Percentiles rank a stretch among this genome's conserved stretches.
These are phyloP conservation scores for Syncephalastrum sp. DNA, from an alignment of 371 early-diverging fungal species.

Conservation along the genomic window DNA sequence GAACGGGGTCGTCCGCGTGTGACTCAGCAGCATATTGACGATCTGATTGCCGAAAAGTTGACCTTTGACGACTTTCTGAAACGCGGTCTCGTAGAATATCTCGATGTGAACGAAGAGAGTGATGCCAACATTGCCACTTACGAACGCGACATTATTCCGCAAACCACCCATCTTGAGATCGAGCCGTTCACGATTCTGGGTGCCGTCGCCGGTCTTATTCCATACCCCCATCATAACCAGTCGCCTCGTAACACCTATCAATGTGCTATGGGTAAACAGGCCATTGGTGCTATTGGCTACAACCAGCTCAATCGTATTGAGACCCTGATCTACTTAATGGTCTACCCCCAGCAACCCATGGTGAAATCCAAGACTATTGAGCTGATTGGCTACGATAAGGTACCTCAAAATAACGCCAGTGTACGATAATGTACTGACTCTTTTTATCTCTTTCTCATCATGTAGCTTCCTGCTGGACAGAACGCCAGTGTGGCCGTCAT, in stretches of 20 bases:
- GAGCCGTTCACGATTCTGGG: conserved; percentile 98
- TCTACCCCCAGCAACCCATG: conserved; percentile 99
- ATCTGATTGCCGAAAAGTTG: conserved; percentile 61
- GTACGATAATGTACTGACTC: neutral
- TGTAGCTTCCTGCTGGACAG: conserved; percentile 95
- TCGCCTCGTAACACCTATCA: conserved; percentile 99
- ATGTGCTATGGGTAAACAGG: conserved; percentile 99
- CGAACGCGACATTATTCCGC: conserved; percentile 76
- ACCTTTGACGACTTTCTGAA: conserved; percentile 90
- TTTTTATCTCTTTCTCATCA: neutral
- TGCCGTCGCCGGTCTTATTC: conserved; percentile 98
- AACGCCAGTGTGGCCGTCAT: conserved; percentile 99
- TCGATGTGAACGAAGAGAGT: conserved; percentile 99
- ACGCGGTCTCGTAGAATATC: conserved; percentile 96
- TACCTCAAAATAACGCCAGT: conserved; percentile 17
- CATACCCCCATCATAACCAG: conserved; percentile 99
- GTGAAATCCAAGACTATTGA: conserved; percentile 98
- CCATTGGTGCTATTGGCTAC: conserved; percentile 97
- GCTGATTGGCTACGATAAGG: conserved; percentile 95
- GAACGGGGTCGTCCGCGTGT: conserved; percentile 79
- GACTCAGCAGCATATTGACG: conserved; percentile 71
- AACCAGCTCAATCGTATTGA: conserved; percentile 97
- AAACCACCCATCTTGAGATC: conserved; percentile 98
- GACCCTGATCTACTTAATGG: conserved; percentile 94
- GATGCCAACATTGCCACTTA: conserved; percentile 94